Conservation (phyloP, 345 rosid species). For the Salix koriyanagi region DNA sequence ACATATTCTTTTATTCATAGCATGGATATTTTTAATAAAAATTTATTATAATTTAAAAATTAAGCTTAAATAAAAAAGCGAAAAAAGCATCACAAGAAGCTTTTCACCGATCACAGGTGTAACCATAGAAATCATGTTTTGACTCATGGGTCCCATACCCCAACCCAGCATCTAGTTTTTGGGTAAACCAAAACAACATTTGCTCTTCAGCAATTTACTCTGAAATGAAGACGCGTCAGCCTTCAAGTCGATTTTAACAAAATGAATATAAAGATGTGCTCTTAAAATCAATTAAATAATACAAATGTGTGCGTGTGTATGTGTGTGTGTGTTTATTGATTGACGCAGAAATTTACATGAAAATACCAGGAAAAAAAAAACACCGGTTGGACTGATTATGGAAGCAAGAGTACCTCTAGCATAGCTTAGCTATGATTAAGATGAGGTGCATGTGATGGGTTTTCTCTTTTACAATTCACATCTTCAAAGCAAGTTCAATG, state of each 20-base stretch:
- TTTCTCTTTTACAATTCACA: conserved; percentile 36
- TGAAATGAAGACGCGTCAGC: background rate
- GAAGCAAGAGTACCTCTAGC: conserved; percentile 11
- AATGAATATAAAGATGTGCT: no score
- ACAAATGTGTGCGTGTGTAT: no score
- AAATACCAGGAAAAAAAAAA: no score
- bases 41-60: no score
- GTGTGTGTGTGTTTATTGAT: no score
- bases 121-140: background rate
- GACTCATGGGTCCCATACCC: background rate
- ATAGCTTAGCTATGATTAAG: conserved; percentile 12
- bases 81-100: no score
- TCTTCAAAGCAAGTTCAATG: conserved; percentile 23
- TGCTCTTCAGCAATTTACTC: background rate
- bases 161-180: background rate
- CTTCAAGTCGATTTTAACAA: background rate
- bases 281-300: no score
- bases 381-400: background rate
- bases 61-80: no score
- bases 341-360: no score
- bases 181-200: background rate
- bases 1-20: no score
- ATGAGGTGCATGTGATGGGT: conserved; percentile 45
- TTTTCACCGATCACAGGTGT: background rate
- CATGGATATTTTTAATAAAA: no score